phyloP scores from a whole-genome alignment of 2,329 filamentous ascomycete species.

The Arthrinium puccinioides region DNA sequence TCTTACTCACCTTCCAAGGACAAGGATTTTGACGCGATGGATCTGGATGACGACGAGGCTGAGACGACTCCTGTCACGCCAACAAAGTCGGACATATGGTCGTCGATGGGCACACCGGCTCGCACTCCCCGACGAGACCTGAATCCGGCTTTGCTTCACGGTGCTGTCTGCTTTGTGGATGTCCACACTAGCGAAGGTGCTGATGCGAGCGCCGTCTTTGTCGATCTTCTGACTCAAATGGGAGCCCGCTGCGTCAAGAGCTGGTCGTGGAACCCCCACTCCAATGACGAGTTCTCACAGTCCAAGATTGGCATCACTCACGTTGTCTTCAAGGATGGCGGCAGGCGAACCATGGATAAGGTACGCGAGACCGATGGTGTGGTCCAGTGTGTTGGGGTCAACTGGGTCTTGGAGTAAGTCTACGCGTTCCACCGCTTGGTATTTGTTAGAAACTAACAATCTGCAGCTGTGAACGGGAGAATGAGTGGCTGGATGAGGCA shows the following conservation, averaged over 20 bases:
- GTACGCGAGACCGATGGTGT: constrained; percentile 64
- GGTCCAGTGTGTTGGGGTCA: constrained; percentile 79
- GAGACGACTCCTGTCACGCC: constrained; percentile 32
- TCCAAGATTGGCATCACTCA: constrained; percentile 72
- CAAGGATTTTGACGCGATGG: constrained; percentile 11
- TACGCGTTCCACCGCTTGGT: neutral
- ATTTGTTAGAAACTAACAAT: constrained; percentile 17
- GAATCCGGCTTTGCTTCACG: constrained; percentile 50
- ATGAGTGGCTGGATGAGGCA: constrained; percentile 67
- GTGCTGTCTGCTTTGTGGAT: constrained; percentile 75
- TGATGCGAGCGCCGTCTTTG: constrained; percentile 74
- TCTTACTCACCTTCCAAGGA: constrained; percentile 47
- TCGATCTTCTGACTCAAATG: constrained; percentile 72
- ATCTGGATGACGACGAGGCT: constrained; percentile 12
- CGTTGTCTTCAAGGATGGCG: constrained; percentile 84
- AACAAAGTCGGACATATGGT: constrained; percentile 45
- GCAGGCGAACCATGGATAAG: constrained; percentile 73
- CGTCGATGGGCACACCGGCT: constrained; percentile 46
- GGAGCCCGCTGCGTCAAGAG: constrained; percentile 71
- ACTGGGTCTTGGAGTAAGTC: constrained; percentile 82
- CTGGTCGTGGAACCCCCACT: constrained; percentile 64
- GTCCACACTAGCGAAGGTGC: constrained; percentile 76
- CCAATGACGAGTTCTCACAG: constrained; percentile 26
- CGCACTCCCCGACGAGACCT: constrained; percentile 49
- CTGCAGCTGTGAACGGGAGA: constrained; percentile 64